Conservation (phyloP, 495 filamentous ascomycete genomes). For the Lepraria neglecta region DNA sequence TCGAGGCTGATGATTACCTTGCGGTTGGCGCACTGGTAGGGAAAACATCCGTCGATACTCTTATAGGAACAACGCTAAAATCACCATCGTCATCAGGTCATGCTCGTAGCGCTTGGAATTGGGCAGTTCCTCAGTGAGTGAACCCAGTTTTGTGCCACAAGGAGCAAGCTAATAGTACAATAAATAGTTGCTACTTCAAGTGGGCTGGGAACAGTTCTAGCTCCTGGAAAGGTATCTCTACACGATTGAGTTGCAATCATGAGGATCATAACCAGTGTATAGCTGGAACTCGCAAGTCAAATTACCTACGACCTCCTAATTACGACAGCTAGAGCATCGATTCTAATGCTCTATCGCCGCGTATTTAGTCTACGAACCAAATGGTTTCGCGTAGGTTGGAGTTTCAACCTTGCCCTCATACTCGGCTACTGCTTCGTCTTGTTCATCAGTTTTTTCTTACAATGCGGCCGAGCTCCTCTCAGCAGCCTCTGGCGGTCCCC, state of each 20-base stretch:
- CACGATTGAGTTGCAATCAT: too few species aligned
- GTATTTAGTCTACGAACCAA: constrained; percentile 18
- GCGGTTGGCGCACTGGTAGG: constrained; percentile 11
- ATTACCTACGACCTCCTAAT: constrained; percentile 17
- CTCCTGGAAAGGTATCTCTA: too few species aligned
- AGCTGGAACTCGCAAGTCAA: constrained; percentile 14
- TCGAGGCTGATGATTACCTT: constrained; percentile 21
- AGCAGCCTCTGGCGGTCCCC: constrained; percentile 10
- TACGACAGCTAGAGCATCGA: constrained; percentile 18
- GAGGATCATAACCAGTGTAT: too few species aligned
- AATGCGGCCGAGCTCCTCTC: constrained; percentile 7
- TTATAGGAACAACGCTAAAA: background rate
- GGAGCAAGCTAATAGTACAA: too few species aligned
- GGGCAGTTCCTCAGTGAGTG: constrained; percentile 15
- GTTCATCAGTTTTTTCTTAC: background rate
- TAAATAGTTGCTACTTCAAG: too few species aligned
- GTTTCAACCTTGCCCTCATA: constrained; percentile 2
- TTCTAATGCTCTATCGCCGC: constrained; percentile 26
- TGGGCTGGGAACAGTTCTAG: too few species aligned
- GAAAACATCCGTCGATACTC: background rate
- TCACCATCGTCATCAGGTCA: background rate
- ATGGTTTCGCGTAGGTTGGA: constrained; percentile 22
- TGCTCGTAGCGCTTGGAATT: constrained; percentile 3
- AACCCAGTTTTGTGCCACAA: background rate
- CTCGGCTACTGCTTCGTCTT: constrained; percentile 7